A percentile compares a stretch with the other conserved stretches of the same genome.
Evolutionary conservation across 129 eudicot species (phyloP).

Genomic region (Chrysanthemum makinoi): DNA sequence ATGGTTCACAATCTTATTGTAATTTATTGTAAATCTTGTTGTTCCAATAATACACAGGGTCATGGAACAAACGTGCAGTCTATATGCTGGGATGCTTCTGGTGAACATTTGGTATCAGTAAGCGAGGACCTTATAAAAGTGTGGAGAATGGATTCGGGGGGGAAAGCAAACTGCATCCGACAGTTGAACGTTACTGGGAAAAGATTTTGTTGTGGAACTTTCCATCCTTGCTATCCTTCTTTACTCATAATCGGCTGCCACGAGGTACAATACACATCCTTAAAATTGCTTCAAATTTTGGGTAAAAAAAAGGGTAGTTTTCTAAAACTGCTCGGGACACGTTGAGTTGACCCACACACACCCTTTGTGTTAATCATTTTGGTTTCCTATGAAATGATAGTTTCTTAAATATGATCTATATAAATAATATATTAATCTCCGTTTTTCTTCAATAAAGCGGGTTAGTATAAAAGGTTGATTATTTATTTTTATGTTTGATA

Average conservation of each 20-base stretch:
- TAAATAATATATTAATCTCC: not conserved
- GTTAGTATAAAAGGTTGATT: too few species aligned
- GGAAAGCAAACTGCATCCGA: slow-evolving; percentile 41
- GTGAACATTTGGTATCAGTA: slow-evolving; percentile 54
- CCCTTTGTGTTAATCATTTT: not conserved
- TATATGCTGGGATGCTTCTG: slow-evolving; percentile 56
- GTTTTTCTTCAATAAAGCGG: too few species aligned
- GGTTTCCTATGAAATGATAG: not conserved
- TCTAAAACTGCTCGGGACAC: not conserved
- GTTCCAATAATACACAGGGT: slow-evolving; percentile 32
- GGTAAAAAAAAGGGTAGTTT: not conserved
- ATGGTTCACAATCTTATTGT: not conserved
- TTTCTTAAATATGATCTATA: not conserved
- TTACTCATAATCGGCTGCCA: slow-evolving; percentile 53
- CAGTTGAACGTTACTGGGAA: slow-evolving; percentile 47
- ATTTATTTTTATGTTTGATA: too few species aligned
- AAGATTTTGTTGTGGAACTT: slow-evolving; percentile 49
- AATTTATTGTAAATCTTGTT: not conserved
- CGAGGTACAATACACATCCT: slow-evolving; percentile 41
- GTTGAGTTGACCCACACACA: slow-evolving; percentile 9
- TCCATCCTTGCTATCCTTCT: slow-evolving; percentile 54
- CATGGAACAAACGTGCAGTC: slow-evolving; percentile 41
- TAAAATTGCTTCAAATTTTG: not conserved
- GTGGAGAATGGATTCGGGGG: slow-evolving; percentile 61
- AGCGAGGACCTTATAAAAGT: slow-evolving; percentile 56